Evolutionary conservation across 495 filamentous ascomycete genomes (phyloP), one percentile per base, ranked within the genome.

Genomic region (Daldinia concentrica): DNA sequence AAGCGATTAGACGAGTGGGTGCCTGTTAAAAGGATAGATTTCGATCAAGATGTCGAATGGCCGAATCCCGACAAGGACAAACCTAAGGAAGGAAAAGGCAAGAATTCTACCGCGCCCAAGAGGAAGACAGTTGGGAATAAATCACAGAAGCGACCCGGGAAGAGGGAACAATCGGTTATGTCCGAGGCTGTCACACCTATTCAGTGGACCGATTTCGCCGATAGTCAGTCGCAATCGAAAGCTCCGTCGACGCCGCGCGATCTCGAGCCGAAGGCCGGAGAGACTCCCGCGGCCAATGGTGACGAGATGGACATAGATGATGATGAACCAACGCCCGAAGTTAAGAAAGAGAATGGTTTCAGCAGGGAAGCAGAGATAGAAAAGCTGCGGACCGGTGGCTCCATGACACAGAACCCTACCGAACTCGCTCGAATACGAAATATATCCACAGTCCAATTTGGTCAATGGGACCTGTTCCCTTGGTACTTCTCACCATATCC

Each of bases 401-500:
- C 93, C 74, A 98, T 99, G 95, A 98, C 96, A 17, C 96, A 99
- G 76, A 98, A 97, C 72, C 95, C 95, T 48, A 93, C 96, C 19
- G 96, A 99, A 75, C 94, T 99, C 63, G 95, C 95, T 19, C 93
- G 95, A 37, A 96, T 99, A 48, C 91, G 95, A 65, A 99, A 99
- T 75, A 88, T 99, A 72, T 91, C 89, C 30, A 91, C 89, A 34
- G 90, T 98, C 2, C 95, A 99, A 80, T 97, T 99, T 86, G 95
- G 95, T 45, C 88, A 90, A 70, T 91, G 89, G 80, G 93, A 97
- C 72, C 85, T 99, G 52, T 95, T 97, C 78, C 95, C 95, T 8
- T 99, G 95, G 95, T 99, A 99, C 77, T 98, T 98, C 81, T 97
- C 94, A 8, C 96, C 95, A 1, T 99, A 99, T 76, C 95, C 95